Base-by-base conservation (phyloP, 2,329 filamentous ascomycete genomes). In the Trichoderma endophyticum region DNA sequence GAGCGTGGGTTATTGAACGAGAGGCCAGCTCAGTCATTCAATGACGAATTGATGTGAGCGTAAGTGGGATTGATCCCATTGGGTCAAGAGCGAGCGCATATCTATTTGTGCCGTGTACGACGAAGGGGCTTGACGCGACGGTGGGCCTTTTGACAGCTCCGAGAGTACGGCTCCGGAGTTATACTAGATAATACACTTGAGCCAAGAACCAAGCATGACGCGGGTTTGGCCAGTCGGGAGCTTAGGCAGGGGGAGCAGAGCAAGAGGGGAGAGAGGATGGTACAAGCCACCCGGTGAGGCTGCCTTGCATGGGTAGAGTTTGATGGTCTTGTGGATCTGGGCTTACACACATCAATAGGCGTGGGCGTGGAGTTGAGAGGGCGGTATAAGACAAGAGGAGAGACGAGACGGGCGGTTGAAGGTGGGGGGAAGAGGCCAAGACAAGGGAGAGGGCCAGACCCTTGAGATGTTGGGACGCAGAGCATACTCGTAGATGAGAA, bases 1-100 rank as follows among this genome's bases (percentile, higher is more conserved):
- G 28, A 21, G 51, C 15, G 54, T 71, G 8, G 18, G 32, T 39
- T 39, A 24, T 34, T 39, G 48, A 59, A 71, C 26, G 57, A 57
- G 73, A 62, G 60, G 30, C 73, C 71, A 63, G 68, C 68, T 73
- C 71, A 51, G 54, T 21, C 56, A 57, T 51, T 43, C 60, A 59
- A 32, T 18, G 24, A 11, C 5, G 9, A 39, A 21, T 30, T 21
- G 18, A 43, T 30, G 12, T 32, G 56, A 64, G 21, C 39, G 36
- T 21, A 59, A 1, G 26, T 26, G 56, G 56, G 8, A 32, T 26
- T 1, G 28, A 24, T 43, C 54, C 34, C 26, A 32, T 69, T 69
- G 66, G 56, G 66, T 15, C 54, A 12, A 9, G 39, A 62, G 57
- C 36, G 66, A 54, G 28, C 21, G 66, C 34, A 70, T 70, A 54